These are phyloP conservation scores for Mucor indicus DNA, from an alignment of 371 early-diverging fungal genomes.

Conservation along the genomic window DNA sequence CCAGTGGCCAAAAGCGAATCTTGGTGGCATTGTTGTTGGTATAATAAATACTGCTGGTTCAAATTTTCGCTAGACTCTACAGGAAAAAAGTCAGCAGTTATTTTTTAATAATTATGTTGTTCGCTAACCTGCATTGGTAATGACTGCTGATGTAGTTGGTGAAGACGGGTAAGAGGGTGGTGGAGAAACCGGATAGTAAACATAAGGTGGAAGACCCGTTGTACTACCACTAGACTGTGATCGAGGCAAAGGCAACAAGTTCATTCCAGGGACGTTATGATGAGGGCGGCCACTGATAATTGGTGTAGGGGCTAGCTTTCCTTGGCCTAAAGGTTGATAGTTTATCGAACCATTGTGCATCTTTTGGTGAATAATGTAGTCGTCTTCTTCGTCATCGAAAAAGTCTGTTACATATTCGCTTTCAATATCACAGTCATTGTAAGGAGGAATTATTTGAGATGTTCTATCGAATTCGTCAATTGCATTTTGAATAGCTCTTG, in stretches of 20 bases:
- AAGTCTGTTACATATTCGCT: constrained; percentile 41
- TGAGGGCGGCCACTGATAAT: constrained; percentile 10
- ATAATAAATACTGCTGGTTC: neutral
- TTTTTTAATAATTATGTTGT: too few species aligned
- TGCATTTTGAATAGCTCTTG: constrained; percentile 38
- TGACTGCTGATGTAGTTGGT: constrained; percentile 48
- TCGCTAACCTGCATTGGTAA: constrained; percentile 20
- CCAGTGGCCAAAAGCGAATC: constrained; percentile 16
- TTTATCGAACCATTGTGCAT: constrained; percentile 15
- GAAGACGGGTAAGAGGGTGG: constrained; percentile 63
- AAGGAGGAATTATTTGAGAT: too few species aligned
- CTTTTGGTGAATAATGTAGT: neutral
- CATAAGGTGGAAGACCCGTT: constrained; percentile 1
- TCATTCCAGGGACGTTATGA: constrained; percentile 22
- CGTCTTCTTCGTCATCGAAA: constrained; percentile 32
- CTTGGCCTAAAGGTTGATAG: constrained; percentile 1
- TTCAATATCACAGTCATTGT: constrained; percentile 7
- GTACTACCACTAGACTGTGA: constrained; percentile 14
- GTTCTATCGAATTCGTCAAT: constrained; percentile 18
- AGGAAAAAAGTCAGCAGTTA: constrained; percentile 26
- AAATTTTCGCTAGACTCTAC: constrained; percentile 22
- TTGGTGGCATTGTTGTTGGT: constrained; percentile 10
- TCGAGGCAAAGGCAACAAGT: constrained; percentile 26
- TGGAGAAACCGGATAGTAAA: constrained; percentile 54
- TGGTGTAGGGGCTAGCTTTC: too few species aligned